These are phyloP conservation scores for Fusarium secorum DNA, from an alignment of 2,329 filamentous ascomycete genomes.

Conservation along the genomic window DNA sequence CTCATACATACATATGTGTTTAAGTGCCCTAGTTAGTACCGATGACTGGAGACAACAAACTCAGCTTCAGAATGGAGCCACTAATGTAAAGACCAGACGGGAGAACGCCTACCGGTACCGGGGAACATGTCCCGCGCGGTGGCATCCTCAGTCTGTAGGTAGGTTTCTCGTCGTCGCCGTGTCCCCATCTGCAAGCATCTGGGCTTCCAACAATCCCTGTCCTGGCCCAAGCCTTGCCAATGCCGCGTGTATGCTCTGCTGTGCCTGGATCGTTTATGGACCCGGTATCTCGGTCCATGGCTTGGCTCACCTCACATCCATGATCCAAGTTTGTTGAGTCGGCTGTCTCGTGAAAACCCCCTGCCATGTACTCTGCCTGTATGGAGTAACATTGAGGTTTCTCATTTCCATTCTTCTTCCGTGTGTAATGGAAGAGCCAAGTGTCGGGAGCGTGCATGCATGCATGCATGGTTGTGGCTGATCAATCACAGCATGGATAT, in stretches of 20 bases:
- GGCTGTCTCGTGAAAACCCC: not conserved
- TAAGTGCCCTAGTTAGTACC: not conserved
- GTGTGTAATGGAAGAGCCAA: slow-evolving; percentile 4
- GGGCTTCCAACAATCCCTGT: slow-evolving; percentile 6
- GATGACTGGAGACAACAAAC: not conserved
- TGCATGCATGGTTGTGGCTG: slow-evolving; percentile 3
- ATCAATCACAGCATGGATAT: slow-evolving; percentile 23
- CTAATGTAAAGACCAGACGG: slow-evolving; percentile 26
- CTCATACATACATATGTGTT: not conserved
- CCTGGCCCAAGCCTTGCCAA: slow-evolving; percentile 16
- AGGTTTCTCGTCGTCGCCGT: slow-evolving; percentile 15
- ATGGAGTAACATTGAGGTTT: not conserved
- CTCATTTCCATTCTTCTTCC: slow-evolving; percentile 8
- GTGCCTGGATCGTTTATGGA: slow-evolving; percentile 31
- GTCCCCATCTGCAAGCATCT: slow-evolving; percentile 24
- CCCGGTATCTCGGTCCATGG: slow-evolving; percentile 23
- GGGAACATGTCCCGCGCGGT: slow-evolving; percentile 27
- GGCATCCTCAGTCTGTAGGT: slow-evolving; percentile 3
- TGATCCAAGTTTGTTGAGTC: slow-evolving; percentile 23
- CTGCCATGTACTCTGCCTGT: not conserved
- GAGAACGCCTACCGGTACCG: slow-evolving; percentile 20
- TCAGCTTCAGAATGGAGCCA: slow-evolving; percentile 12
- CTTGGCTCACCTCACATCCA: slow-evolving; percentile 22
- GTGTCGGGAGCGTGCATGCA: slow-evolving; percentile 14
- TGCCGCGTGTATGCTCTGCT: slow-evolving; percentile 25